Percentiles rank a stretch among this genome's conserved stretches.
Evolutionary conservation across 2,329 filamentous ascomycete species (phyloP).

Genomic region (Hyphodiscus sp.): DNA sequence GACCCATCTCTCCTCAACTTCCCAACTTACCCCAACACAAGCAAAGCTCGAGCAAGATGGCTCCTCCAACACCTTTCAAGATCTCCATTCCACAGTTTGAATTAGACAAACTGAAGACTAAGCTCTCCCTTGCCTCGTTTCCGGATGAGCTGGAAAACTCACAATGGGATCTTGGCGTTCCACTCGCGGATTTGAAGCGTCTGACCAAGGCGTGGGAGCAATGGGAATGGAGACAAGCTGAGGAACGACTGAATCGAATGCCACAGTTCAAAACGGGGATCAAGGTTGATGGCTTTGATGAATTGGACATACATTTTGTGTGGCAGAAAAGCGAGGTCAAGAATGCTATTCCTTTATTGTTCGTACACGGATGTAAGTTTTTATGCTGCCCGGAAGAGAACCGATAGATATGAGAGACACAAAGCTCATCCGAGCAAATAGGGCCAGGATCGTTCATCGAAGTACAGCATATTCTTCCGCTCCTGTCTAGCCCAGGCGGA

Average conservation of each 20-base stretch:
- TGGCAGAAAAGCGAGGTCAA: slow-evolving; percentile 45
- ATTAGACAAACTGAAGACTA: slow-evolving; percentile 47
- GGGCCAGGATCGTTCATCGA: slow-evolving; percentile 14
- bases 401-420: too few relatives aligned
- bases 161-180: slow-evolving; percentile 52
- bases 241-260: slow-evolving; percentile 49
- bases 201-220: slow-evolving; percentile 51
- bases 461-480: slow-evolving; percentile 11
- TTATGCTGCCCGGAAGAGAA: background rate
- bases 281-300: slow-evolving; percentile 50
- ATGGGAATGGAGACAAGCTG: slow-evolving; percentile 56
- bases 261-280: slow-evolving; percentile 52
- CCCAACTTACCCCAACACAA: background rate
- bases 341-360: slow-evolving; percentile 52
- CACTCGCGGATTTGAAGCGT: slow-evolving; percentile 52
- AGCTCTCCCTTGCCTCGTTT: slow-evolving; percentile 46
- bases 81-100: slow-evolving; percentile 46
- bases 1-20: background rate
- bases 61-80: slow-evolving; percentile 34
- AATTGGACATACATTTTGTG: slow-evolving; percentile 57
- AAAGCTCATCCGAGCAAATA: background rate
- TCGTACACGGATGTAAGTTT: slow-evolving; percentile 49
- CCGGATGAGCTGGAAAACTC: slow-evolving; percentile 49
- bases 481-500: slow-evolving; percentile 12
- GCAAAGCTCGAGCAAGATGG: slow-evolving; percentile 5